These are phyloP conservation scores for Taxawa tesnikishii DNA, from an alignment of 2,329 filamentous ascomycete species.

Conservation along the genomic window DNA sequence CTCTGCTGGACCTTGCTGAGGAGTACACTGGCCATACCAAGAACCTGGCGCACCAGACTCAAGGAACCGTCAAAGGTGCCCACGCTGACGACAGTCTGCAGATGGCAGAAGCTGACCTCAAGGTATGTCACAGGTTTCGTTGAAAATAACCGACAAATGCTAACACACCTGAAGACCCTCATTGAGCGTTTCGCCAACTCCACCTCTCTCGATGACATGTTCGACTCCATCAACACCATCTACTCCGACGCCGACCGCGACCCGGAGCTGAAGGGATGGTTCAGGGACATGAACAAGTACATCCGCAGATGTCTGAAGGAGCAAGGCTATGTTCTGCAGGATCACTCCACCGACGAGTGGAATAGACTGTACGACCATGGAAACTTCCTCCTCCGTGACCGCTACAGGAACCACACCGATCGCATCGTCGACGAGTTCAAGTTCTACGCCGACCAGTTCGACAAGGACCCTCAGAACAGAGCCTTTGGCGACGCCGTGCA, in stretches of 20 bases:
- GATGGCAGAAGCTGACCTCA: slow-evolving; percentile 66
- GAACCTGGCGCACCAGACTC: slow-evolving; percentile 49
- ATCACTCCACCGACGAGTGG: slow-evolving; percentile 70
- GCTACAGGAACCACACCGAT: slow-evolving; percentile 77
- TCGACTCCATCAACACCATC: slow-evolving; percentile 71
- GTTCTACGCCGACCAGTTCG: slow-evolving; percentile 81
- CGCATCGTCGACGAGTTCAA: slow-evolving; percentile 80
- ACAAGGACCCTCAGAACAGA: slow-evolving; percentile 76
- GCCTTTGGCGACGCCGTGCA: slow-evolving; percentile 62
- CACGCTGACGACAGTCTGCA: slow-evolving; percentile 52
- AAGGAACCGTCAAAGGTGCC: slow-evolving; percentile 60
- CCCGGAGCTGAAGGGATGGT: slow-evolving; percentile 79
- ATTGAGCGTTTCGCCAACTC: slow-evolving; percentile 88
- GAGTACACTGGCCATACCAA: slow-evolving; percentile 68
- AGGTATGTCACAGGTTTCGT: slow-evolving; percentile 40
- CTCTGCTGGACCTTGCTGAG: slow-evolving; percentile 72
- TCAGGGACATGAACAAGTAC: slow-evolving; percentile 64
- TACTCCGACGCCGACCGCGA: slow-evolving; percentile 82
- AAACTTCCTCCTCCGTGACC: slow-evolving; percentile 73
- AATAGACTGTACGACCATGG: slow-evolving; percentile 75
- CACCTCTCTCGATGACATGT: slow-evolving; percentile 77
- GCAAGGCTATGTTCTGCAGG: slow-evolving; percentile 82
- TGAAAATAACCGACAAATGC: slow-evolving; percentile 28
- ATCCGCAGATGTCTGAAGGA: slow-evolving; percentile 75
- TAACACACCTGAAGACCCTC: slow-evolving; percentile 52